phyloP scores from a whole-genome alignment of 2,329 filamentous ascomycete genomes.

The Alternaria ethzedia region DNA sequence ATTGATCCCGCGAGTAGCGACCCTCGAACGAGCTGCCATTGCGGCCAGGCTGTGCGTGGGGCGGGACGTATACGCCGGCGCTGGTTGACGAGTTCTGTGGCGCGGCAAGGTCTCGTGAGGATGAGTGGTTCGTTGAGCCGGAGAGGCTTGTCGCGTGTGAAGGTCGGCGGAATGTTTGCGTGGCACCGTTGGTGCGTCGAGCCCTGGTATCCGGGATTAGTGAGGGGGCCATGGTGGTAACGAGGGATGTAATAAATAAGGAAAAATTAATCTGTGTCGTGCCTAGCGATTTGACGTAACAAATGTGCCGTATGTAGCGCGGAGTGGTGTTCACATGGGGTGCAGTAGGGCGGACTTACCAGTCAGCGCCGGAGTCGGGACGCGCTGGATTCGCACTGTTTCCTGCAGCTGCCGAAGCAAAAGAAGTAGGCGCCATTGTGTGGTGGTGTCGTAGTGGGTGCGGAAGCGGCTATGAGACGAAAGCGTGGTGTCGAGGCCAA shows the following conservation, averaged over 20 bases:
- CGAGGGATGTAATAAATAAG: conserved; percentile 7
- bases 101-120: conserved; percentile 38
- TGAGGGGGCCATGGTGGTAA: conserved; percentile 14
- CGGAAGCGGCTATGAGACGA: conserved; percentile 27
- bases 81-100: conserved; percentile 44
- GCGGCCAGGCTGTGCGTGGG: conserved; percentile 64
- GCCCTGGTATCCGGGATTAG: conserved; percentile 53
- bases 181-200: conserved; percentile 69
- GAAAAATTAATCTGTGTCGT: conserved; percentile 11
- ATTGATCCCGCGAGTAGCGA: conserved; percentile 79
- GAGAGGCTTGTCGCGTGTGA: conserved; percentile 65
- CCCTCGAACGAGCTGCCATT: conserved; percentile 62
- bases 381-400: conserved; percentile 51
- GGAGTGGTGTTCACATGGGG: conserved; percentile 8
- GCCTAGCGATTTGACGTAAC: conserved; percentile 19
- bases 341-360: conserved; percentile 48
- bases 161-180: conserved; percentile 70
- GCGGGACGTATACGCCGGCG: conserved; percentile 64
- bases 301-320: conserved; percentile 4
- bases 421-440: conserved; percentile 57
- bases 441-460: conserved; percentile 19
- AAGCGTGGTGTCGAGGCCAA: conserved; percentile 31
- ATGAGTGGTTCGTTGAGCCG: conserved; percentile 44
- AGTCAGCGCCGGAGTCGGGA: conserved; percentile 53
- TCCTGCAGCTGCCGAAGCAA: conserved; percentile 59